Evolutionary conservation across 2,329 filamentous ascomycete genomes (phyloP).

Genomic region (Aciculosporium take): DNA sequence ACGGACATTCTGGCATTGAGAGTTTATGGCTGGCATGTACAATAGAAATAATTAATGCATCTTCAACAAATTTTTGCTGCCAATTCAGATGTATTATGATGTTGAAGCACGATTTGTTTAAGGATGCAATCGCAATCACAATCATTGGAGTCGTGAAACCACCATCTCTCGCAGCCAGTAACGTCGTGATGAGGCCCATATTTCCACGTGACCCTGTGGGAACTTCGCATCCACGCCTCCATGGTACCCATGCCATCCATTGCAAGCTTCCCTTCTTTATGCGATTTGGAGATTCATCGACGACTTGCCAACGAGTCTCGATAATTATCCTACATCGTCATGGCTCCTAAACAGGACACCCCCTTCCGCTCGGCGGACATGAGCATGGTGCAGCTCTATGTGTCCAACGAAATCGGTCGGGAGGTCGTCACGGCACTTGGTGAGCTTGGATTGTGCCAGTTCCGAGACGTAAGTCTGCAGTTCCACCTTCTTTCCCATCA

Average conservation of each 20-base stretch:
- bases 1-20: neutral
- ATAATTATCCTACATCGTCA: constrained; percentile 23
- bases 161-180: neutral
- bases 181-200: constrained; percentile 2
- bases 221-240: constrained; percentile 11
- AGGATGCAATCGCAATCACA: no score
- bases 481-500: neutral
- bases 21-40: neutral
- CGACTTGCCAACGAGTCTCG: constrained; percentile 16
- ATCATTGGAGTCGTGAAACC: no score
- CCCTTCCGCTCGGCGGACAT: constrained; percentile 99
- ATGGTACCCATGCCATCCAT: no score
- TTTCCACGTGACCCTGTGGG: constrained; percentile 15
- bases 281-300: constrained; percentile 14
- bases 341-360: constrained; percentile 66
- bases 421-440: constrained; percentile 94
- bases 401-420: constrained; percentile 95
- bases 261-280: constrained; percentile 11
- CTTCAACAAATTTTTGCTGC: no score
- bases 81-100: no score
- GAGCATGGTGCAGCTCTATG: constrained; percentile 99
- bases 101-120: no score
- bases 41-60: no score
- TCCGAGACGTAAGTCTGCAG: constrained; percentile 65
- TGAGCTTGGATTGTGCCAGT: constrained; percentile 92